These are phyloP conservation scores for Penicillium nordicum DNA, from an alignment of 2,329 filamentous ascomycete species.

Conservation along the genomic window DNA sequence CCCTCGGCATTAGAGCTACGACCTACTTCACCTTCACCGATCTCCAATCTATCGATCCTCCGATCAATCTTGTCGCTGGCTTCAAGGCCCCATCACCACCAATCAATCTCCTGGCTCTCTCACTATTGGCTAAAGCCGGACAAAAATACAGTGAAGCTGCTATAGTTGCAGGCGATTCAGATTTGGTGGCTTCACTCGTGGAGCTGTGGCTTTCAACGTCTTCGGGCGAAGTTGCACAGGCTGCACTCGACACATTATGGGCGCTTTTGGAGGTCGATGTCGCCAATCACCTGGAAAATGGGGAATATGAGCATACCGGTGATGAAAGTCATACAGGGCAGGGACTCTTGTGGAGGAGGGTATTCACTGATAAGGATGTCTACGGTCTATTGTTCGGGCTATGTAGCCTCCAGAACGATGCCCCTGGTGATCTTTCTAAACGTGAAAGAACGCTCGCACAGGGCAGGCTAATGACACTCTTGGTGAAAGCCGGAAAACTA, in stretches of 20 bases:
- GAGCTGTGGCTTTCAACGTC: conserved; percentile 57
- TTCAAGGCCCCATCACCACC: conserved; percentile 50
- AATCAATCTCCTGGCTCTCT: conserved; percentile 56
- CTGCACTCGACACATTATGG: conserved; percentile 52
- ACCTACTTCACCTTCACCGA: conserved; percentile 50
- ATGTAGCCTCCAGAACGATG: conserved; percentile 45
- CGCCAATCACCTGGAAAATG: conserved; percentile 30
- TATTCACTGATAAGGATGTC: conserved; percentile 60
- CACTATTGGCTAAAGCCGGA: conserved; percentile 56
- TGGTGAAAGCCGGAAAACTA: conserved; percentile 52
- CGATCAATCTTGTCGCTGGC: conserved; percentile 54
- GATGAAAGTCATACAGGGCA: conserved; percentile 39
- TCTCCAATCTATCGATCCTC: conserved; percentile 47
- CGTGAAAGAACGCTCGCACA: conserved; percentile 58
- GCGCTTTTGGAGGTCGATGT: conserved; percentile 52
- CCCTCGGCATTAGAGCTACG: conserved; percentile 51
- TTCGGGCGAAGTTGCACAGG: conserved; percentile 54
- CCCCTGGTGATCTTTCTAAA: conserved; percentile 44
- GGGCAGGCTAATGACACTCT: conserved; percentile 57
- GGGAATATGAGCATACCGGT: conserved; percentile 17
- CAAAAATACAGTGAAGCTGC: conserved; percentile 53
- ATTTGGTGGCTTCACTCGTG: conserved; percentile 54
- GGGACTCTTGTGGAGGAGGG: conserved; percentile 58
- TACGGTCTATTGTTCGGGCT: conserved; percentile 56
- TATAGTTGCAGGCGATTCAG: conserved; percentile 55